phyloP scores from a whole-genome alignment of 306 rosid genomes.

The Glycine latifolia region DNA sequence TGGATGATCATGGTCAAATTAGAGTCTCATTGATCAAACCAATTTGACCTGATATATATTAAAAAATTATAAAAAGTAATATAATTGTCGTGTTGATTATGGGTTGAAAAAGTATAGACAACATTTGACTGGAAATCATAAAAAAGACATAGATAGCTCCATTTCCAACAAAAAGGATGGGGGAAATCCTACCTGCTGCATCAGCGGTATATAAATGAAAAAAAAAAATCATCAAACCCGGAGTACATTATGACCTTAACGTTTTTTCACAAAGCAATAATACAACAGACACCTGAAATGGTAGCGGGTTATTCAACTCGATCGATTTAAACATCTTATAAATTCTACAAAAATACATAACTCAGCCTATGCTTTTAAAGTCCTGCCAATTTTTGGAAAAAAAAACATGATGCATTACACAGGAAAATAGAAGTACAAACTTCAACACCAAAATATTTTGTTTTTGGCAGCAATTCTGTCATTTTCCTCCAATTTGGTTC shows the following conservation, averaged over 20 bases:
- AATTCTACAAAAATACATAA: slow-evolving; percentile 15
- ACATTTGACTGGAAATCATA: slow-evolving; percentile 2
- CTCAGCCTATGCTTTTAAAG: slow-evolving; percentile 38
- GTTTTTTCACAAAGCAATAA: background rate
- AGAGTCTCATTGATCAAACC: no score
- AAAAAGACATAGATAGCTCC: background rate
- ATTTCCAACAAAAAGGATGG: background rate
- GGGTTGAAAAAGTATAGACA: background rate
- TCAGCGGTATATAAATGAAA: background rate
- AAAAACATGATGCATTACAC: background rate
- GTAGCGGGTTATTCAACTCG: background rate
- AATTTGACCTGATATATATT: no score
- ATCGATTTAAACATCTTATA: background rate
- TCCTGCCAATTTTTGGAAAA: slow-evolving; percentile 21
- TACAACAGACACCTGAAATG: background rate
- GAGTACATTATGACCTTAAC: background rate
- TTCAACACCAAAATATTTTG: slow-evolving; percentile 76
- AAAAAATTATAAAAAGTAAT: no score
- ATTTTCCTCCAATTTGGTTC: slow-evolving; percentile 56
- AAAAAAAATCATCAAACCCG: background rate
- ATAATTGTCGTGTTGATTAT: background rate
- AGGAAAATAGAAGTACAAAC: slow-evolving; percentile 30
- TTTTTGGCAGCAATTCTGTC: slow-evolving; percentile 64
- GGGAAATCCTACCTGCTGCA: background rate
- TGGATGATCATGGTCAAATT: no score